Evolutionary conservation across 2,329 filamentous ascomycete genomes (phyloP).

Genomic region (Paraphaeosphaeria sporulosa): DNA sequence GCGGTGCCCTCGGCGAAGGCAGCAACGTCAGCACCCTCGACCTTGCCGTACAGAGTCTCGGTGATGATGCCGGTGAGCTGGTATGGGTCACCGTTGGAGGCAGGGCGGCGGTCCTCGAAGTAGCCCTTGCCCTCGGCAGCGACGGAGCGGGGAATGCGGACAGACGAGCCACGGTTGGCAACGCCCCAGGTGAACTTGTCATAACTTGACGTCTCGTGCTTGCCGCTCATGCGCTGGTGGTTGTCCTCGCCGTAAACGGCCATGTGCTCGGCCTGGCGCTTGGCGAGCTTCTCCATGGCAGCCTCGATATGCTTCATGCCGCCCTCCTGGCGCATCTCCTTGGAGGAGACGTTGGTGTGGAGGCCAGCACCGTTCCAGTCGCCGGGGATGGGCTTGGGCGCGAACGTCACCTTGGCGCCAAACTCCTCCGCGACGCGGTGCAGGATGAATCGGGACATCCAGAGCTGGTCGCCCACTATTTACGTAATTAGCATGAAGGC

Average conservation of each 20-base stretch:
- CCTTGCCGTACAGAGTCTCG: conserved; percentile 67
- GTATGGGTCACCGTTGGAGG: conserved; percentile 88
- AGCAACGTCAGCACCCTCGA: conserved; percentile 57
- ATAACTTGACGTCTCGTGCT: conserved; percentile 92
- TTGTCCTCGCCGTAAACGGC: conserved; percentile 96
- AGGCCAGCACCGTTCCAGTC: conserved; percentile 98
- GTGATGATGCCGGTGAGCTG: conserved; percentile 83
- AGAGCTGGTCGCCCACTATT: conserved; percentile 92
- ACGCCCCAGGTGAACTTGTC: conserved; percentile 94
- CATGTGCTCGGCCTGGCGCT: conserved; percentile 67
- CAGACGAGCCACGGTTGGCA: conserved; percentile 92
- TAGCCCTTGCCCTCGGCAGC: conserved; percentile 92
- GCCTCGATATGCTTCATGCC: conserved; percentile 94
- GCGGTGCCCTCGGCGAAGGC: conserved; percentile 45
- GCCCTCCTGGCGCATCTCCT: conserved; percentile 86
- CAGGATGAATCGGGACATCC: conserved; percentile 89
- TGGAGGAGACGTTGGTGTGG: conserved; percentile 92
- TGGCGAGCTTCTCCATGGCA: conserved; percentile 67
- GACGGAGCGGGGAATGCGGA: conserved; percentile 87
- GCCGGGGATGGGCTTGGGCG: conserved; percentile 93
- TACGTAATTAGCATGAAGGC: conserved; percentile 28
- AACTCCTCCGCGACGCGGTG: conserved; percentile 95
- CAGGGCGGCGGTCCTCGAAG: conserved; percentile 75
- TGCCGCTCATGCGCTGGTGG: conserved; percentile 89
- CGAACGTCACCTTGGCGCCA: conserved; percentile 91